These are phyloP conservation scores for Fraxinus albicans DNA, from an alignment of 305 asterid species.

Conservation along the genomic window DNA sequence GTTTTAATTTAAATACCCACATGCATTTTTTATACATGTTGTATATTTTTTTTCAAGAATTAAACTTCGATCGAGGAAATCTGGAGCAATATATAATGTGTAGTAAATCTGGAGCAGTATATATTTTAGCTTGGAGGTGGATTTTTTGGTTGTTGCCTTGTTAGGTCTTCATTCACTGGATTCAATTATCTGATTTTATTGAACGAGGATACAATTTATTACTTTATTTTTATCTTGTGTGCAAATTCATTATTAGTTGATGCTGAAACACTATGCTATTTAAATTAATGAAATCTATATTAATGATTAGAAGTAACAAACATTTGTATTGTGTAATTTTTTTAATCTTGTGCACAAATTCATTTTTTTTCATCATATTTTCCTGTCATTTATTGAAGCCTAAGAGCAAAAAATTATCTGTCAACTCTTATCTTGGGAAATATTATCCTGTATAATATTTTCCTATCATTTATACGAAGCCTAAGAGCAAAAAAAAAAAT, in stretches of 20 bases:
- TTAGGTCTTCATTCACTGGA: not conserved
- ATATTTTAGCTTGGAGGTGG: not conserved
- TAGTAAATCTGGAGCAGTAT: not conserved
- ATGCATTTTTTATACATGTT: not conserved
- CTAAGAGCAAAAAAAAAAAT: not conserved
- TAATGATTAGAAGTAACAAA: too few relatives aligned
- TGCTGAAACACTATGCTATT: not conserved
- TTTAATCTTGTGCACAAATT: not conserved
- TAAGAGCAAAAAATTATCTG: not conserved
- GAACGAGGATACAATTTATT: not conserved
- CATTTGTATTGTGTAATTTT: too few relatives aligned
- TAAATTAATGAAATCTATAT: not conserved
- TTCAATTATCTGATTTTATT: not conserved
- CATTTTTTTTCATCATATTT: not conserved
- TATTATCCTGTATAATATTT: not conserved
- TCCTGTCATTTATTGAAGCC: not conserved
- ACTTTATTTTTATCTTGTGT: not conserved
- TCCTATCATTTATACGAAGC: constrained; percentile 14
- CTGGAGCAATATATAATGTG: not conserved
- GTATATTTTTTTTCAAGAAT: not conserved
- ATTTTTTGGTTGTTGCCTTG: not conserved
- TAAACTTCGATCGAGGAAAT: not conserved
- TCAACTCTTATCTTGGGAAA: not conserved
- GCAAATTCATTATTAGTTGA: not conserved
- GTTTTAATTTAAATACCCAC: not conserved